Evolutionary conservation across 2,329 filamentous ascomycete genomes (phyloP).

Genomic region (Aspergillus costaricaensis): DNA sequence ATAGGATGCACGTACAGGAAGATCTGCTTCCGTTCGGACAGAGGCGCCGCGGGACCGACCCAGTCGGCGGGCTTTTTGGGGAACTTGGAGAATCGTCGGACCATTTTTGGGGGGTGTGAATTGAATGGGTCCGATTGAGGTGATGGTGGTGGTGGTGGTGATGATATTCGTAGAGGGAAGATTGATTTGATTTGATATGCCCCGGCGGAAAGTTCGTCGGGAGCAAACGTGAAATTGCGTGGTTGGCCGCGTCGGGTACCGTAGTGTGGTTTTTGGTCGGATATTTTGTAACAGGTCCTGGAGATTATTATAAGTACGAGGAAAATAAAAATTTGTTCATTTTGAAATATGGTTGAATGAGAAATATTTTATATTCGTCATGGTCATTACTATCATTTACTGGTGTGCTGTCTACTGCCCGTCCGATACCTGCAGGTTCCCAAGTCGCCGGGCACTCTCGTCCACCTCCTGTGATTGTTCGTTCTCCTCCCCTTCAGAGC

Average conservation of each 20-base stretch:
- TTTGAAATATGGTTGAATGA: neutral
- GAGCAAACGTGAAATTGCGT: slow-evolving; percentile 29
- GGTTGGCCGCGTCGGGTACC: slow-evolving; percentile 39
- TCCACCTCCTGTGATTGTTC: slow-evolving; percentile 16
- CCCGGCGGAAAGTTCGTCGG: slow-evolving; percentile 32
- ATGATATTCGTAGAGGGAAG: neutral
- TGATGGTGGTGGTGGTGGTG: slow-evolving; percentile 8
- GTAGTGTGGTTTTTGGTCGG: slow-evolving; percentile 17
- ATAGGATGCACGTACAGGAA: slow-evolving; percentile 50
- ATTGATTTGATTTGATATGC: neutral
- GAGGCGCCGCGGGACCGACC: slow-evolving; percentile 29
- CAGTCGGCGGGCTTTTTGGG: slow-evolving; percentile 30
- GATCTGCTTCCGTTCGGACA: slow-evolving; percentile 47
- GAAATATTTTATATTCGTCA: slow-evolving; percentile 12
- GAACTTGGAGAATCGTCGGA: slow-evolving; percentile 32
- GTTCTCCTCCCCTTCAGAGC: slow-evolving; percentile 29
- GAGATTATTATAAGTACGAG: no score
- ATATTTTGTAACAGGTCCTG: neutral
- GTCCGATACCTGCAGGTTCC: slow-evolving; percentile 36
- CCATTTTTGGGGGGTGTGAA: slow-evolving; percentile 26
- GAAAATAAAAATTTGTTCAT: neutral
- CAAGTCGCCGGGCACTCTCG: slow-evolving; percentile 27
- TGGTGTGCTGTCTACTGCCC: slow-evolving; percentile 16
- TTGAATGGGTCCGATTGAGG: slow-evolving; percentile 6
- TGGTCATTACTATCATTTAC: slow-evolving; percentile 32